Evolutionary conservation across 2,329 filamentous ascomycete genomes (phyloP), one percentile per base, ranked within the genome.

Genomic region (Alternaria brassicicola): DNA sequence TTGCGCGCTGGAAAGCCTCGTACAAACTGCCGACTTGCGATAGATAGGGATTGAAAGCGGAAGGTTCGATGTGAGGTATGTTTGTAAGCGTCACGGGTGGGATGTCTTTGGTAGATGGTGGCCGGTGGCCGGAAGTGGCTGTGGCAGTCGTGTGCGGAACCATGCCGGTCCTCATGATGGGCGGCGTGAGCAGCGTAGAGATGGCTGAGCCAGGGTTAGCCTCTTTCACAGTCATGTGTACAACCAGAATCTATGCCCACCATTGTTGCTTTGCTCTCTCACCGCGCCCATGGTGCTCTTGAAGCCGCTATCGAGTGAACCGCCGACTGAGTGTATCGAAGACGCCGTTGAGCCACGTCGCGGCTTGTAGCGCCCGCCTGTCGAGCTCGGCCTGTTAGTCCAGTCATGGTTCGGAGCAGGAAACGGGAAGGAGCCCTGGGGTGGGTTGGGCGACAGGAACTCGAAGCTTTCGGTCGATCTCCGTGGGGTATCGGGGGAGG

Each of bases 61-160:
- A 86, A 0, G 87, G 78, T 36, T 97, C 91, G 66, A 98, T 84
- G 68, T 90, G 90, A 10, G 89, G 86, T 43, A 98, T 91, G 68
- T 96, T 97, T 7, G 93, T 93, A 59, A 99, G 82, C 1, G 92
- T 89, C 0, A 99, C 95, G 0, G 94, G 94, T 1, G 94, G 94
- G 35, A 99, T 99, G 74, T 99, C 94, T 76, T 87, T 87, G 17
- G 91, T 84, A 1, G 92, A 96, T 0, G 94, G 94, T 13, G 91
- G 89, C 67, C 89, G 94, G 71, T 95, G 91, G 13, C 88, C 83
- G 68, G 87, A 90, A n/a, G 87, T 86, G 15, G 79, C 78, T 2
- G 91, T 86, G 3, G 89, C 87, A 2, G 88, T 83, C 1, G 89
- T 89, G 76, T 96, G 90, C 21, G 93, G 90, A 53, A 93, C 83